Evolutionary conservation across 2,329 filamentous ascomycete species (phyloP).

Genomic region (Penicillium sp.): DNA sequence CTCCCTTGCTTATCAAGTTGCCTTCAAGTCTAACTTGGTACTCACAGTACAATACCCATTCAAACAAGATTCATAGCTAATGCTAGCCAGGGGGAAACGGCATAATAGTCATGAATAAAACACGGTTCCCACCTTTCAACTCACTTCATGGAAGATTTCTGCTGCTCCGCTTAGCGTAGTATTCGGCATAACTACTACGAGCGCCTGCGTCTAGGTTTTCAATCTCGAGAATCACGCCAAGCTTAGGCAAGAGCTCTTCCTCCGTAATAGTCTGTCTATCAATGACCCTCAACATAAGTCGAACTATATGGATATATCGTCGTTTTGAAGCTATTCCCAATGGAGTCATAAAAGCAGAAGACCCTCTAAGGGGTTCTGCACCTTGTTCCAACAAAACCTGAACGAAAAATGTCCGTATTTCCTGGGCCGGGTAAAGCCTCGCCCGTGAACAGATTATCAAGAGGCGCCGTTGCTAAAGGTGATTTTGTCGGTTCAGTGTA

Average conservation of each 20-base stretch:
- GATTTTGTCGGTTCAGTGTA: not conserved
- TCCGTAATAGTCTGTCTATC: not conserved
- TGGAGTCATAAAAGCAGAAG: not conserved
- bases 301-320: not conserved
- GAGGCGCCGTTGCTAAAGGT: not conserved
- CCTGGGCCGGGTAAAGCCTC: not conserved
- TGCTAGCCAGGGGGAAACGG: not conserved
- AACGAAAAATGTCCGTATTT: not conserved
- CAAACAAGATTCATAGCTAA: not conserved
- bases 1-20: not conserved
- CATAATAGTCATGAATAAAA: not conserved
- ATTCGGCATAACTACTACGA: not conserved
- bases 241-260: not conserved
- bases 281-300: not conserved
- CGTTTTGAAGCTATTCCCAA: not conserved
- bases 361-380: not conserved
- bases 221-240: not conserved
- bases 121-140: not conserved
- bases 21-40: not conserved
- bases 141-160: not conserved
- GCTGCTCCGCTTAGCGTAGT: not conserved
- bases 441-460: not conserved
- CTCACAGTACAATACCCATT: not conserved
- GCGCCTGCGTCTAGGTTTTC: too few species aligned
- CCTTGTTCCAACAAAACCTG: not conserved